Conservation (phyloP, 805 yeast species). For the Metschnikowia borealis region DNA sequence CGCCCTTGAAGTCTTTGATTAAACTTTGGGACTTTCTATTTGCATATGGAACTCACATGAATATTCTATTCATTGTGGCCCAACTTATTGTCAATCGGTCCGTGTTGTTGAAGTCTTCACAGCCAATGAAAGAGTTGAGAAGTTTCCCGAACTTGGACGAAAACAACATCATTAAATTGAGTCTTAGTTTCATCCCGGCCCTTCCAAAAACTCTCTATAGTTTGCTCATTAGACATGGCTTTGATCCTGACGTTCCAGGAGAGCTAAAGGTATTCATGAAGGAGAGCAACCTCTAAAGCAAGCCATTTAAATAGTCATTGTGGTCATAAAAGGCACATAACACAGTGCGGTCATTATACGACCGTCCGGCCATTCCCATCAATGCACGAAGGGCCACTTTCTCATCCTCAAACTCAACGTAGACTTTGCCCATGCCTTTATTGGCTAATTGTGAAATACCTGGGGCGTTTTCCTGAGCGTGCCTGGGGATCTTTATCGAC, state of each 20-base stretch:
- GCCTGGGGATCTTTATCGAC: constrained; percentile 59
- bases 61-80: constrained; percentile 78
- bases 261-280: constrained; percentile 24
- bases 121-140: constrained; percentile 73
- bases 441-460: constrained; percentile 35
- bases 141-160: constrained; percentile 72
- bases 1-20: constrained; percentile 71
- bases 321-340: constrained; percentile 61
- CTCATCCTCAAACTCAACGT: constrained; percentile 54
- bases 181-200: constrained; percentile 74
- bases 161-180: constrained; percentile 68
- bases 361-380: constrained; percentile 58
- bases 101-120: constrained; percentile 51
- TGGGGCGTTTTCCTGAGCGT: constrained; percentile 46
- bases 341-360: constrained; percentile 65
- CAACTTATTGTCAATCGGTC: constrained; percentile 70
- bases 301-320: constrained; percentile 49
- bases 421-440: constrained; percentile 70
- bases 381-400: constrained; percentile 54
- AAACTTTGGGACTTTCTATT: constrained; percentile 86
- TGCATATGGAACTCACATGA: constrained; percentile 89
- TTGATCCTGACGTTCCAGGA: constrained; percentile 43
- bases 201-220: constrained; percentile 66
- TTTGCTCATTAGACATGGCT: constrained; percentile 58
- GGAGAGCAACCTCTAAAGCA: constrained; percentile 18